These are phyloP conservation scores for Podospora anserina DNA, from an alignment of 495 filamentous ascomycete species.

Conservation along the genomic window DNA sequence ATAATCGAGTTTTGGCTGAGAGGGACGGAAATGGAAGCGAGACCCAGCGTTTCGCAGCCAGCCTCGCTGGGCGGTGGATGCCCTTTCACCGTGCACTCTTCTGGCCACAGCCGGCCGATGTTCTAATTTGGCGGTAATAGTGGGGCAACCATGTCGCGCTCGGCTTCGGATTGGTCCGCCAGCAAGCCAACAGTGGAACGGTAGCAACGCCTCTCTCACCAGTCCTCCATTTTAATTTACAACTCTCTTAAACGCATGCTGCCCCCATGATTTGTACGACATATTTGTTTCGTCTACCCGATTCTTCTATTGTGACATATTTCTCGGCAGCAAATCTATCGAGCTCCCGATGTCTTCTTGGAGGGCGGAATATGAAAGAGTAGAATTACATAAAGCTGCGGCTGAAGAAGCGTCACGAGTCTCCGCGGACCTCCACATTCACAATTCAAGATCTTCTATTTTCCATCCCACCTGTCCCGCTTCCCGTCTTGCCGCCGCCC, in stretches of 20 bases:
- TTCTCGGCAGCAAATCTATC: background rate
- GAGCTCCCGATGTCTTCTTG: background rate
- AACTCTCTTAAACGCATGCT: background rate
- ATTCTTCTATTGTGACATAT: too few relatives aligned
- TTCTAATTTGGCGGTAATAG: constrained; percentile 1
- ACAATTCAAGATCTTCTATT: background rate
- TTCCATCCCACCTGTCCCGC: background rate
- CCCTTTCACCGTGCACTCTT: background rate
- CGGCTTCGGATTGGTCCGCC: background rate
- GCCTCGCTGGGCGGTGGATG: background rate
- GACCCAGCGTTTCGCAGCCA: background rate
- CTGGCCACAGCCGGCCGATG: background rate
- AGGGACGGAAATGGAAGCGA: constrained; percentile 4
- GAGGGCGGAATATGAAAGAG: background rate
- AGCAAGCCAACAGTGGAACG: background rate
- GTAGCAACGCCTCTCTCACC: background rate
- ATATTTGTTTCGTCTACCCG: background rate
- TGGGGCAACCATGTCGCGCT: constrained; percentile 2
- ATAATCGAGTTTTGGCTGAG: background rate
- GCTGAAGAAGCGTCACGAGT: background rate
- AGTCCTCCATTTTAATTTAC: background rate
- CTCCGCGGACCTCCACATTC: background rate
- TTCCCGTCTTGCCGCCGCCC: background rate
- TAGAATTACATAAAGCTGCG: background rate
- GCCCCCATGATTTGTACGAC: background rate